These are phyloP conservation scores for Cutaneotrichosporon mucoides DNA, from an alignment of 1,284 basidiomycete genomes.

Conservation along the genomic window DNA sequence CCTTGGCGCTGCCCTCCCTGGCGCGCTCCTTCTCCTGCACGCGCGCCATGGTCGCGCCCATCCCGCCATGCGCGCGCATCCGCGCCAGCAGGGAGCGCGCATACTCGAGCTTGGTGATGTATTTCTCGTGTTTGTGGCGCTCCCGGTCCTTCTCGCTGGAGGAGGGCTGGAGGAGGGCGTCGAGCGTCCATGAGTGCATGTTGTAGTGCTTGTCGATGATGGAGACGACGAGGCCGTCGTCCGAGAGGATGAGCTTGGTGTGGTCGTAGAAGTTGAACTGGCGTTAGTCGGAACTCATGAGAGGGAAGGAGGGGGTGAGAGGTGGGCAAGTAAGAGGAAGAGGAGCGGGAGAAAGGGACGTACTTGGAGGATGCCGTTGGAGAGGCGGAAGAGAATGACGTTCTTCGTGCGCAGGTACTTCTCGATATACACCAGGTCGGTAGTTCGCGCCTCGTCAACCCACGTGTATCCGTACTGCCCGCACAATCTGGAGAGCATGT, in stretches of 20 bases:
- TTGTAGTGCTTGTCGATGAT: constrained; percentile 86
- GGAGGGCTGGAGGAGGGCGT: constrained; percentile 58
- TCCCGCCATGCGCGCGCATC: constrained; percentile 24
- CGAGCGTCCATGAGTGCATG: constrained; percentile 68
- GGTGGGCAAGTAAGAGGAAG: too few species aligned
- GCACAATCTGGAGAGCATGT: constrained; percentile 82
- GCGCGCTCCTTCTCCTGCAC: constrained; percentile 7
- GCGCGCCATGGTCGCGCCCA: constrained; percentile 5
- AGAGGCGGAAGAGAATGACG: constrained; percentile 93
- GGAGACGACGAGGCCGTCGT: constrained; percentile 70
- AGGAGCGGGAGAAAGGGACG: neutral
- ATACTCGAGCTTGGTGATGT: constrained; percentile 43
- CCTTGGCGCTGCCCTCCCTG: neutral
- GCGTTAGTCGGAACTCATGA: neutral
- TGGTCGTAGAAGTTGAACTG: constrained; percentile 98
- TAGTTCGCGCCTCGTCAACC: constrained; percentile 62
- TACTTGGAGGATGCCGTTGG: constrained; percentile 87
- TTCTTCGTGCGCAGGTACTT: constrained; percentile 95
- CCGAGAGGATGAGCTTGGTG: constrained; percentile 85
- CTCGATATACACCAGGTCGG: constrained; percentile 90
- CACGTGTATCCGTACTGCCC: constrained; percentile 73
- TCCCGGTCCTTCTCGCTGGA: constrained; percentile 24
- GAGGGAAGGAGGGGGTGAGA: too few species aligned
- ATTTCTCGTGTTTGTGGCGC: constrained; percentile 33
- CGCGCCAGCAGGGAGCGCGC: constrained; percentile 38